These are phyloP conservation scores for Nyctanthes arbortristis DNA, from an alignment of 257 asterid genomes.

Conservation along the genomic window DNA sequence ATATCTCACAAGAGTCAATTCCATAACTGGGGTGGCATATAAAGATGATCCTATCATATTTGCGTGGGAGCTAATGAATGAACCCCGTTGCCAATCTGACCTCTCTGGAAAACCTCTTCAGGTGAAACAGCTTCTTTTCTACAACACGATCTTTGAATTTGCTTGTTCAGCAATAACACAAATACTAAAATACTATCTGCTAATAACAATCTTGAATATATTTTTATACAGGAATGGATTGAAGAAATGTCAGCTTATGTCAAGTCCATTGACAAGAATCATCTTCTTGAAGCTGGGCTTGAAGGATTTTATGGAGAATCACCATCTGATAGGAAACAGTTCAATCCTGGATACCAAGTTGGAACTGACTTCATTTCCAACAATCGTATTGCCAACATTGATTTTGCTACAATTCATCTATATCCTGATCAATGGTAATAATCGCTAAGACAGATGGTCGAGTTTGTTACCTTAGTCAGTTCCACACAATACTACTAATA, in stretches of 20 bases:
- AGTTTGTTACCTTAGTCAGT: too few species aligned
- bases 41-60: slow-evolving; percentile 44
- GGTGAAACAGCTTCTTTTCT: slow-evolving; percentile 14
- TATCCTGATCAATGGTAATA: slow-evolving; percentile 69
- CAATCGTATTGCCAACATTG: slow-evolving; percentile 41
- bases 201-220: neutral
- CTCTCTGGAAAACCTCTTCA: slow-evolving; percentile 46
- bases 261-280: slow-evolving; percentile 56
- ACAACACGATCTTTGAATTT: neutral
- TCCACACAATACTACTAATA: too few species aligned
- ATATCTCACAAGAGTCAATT: slow-evolving; percentile 36
- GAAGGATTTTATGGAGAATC: slow-evolving; percentile 76
- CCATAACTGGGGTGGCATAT: slow-evolving; percentile 38
- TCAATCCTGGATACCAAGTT: slow-evolving; percentile 51
- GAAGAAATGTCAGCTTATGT: slow-evolving; percentile 52
- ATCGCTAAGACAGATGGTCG: too few species aligned
- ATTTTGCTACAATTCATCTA: slow-evolving; percentile 65
- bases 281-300: slow-evolving; percentile 55
- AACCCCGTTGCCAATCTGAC: slow-evolving; percentile 49
- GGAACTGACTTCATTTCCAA: slow-evolving; percentile 66
- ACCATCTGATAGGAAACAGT: slow-evolving; percentile 39
- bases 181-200: too few species aligned
- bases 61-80: slow-evolving; percentile 57
- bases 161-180: too few species aligned
- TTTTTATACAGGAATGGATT: slow-evolving; percentile 37